Conservation (phyloP, 129 eudicot genomes). For the Arctium lappa region DNA sequence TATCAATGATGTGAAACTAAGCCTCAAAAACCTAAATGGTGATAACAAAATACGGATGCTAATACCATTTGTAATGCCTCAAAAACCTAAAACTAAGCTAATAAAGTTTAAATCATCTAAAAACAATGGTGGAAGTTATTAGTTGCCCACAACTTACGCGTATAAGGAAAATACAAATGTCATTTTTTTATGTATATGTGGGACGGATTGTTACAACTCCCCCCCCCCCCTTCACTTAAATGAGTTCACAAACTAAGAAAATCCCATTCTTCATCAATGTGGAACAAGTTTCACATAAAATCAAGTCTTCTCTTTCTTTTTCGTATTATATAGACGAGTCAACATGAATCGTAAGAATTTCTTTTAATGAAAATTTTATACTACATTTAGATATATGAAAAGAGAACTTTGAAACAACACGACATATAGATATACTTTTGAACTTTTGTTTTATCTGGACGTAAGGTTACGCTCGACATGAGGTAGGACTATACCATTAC, state of each 20-base stretch:
- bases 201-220: background rate
- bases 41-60: background rate
- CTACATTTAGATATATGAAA: background rate
- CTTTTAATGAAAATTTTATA: background rate
- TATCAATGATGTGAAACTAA: too few species aligned
- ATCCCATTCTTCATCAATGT: background rate
- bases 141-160: background rate
- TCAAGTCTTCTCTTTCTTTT: background rate
- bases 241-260: background rate
- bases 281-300: background rate
- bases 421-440: background rate
- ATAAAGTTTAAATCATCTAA: too few species aligned
- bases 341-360: background rate
- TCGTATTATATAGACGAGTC: background rate
- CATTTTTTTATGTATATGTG: too few species aligned
- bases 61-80: background rate
- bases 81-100: background rate
- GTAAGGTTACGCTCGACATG: background rate
- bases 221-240: too few species aligned
- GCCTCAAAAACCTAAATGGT: too few species aligned
- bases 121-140: background rate
- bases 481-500: background rate
- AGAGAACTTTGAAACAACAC: background rate
- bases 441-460: background rate
- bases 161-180: too few species aligned